Base-by-base conservation (phyloP, 345 rosid genomes). In the Populus davidiana region DNA sequence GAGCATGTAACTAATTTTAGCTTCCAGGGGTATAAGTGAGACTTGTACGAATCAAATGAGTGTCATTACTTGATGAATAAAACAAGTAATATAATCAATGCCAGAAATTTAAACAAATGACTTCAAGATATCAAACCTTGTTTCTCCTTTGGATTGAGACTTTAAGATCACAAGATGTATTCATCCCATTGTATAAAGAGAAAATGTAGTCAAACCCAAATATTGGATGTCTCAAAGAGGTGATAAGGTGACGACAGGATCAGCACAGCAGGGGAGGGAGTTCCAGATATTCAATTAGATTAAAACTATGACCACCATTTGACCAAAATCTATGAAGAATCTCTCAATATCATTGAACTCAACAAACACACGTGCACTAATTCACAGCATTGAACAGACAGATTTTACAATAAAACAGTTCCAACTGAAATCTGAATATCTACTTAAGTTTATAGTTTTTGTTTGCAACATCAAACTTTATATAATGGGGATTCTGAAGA, bases 401-500 rank as follows among this genome's bases (percentile, higher is more conserved):
- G 50, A 44, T 44, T 44, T 44, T 44, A 44, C 50, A 44, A 13
- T 13, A 44, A 13, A 44, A 44, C 49, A 44, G 16, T 3, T 44
- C 49, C 49, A 44, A 12, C 50, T 13, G 50, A 44, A 44, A 2
- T 13, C 50, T 44, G 50, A 44, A 44, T 44, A 44, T 38, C 23
- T 17, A 16, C 52, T 69, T n/a, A 29, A 7, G 75, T 59, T 33
- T 7, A 10, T 16, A n/a, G 8, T 13, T 36, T 70, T 62, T 43
- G 39, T 64, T 66, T 71, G 52, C 39, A 23, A 54, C n/a, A 11
- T 27, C 36, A 61, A 43, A 4, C 43, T 27, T 31, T 49, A 50
- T 62, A 70, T 29, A 65, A 29, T 69, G 31, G 23, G 52, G 52
- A 73, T 49, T 43, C 17, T 66, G 38, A 70, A 56, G 81, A 74